Evolutionary conservation across 2,329 filamentous ascomycete species (phyloP), one percentile per base, ranked within the genome.

Genomic region (Xylaria sp.): DNA sequence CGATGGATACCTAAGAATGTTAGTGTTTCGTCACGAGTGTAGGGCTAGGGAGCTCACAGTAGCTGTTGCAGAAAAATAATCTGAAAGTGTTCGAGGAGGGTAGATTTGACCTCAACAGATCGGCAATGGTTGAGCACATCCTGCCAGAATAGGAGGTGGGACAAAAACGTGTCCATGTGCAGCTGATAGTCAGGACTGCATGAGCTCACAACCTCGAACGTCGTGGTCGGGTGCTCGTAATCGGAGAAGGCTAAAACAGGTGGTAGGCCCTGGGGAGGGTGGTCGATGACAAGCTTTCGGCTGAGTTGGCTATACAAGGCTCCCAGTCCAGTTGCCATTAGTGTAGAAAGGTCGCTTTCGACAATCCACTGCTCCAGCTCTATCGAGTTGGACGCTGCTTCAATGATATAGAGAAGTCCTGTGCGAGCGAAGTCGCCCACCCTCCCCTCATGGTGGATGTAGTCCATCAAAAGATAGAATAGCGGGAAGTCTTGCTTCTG

Each of bases 131-230:
- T 96, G 68, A 99, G 84, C 39, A 97, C 94, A 79, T 99, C 96
- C 81, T 99, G 96, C 96, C 96, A 99, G 77, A 99, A 99, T 6
- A 97, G 84, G 57, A 99, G 86, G 77, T 98, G 97, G 0, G 96
- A 97, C 48, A 99, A 85, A 76, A 99, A 99, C 0, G 94, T 97
- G 63, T 95, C 90, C 76, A 98, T 88, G 74, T 97, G 93, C n/a
- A 89, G 87, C 75, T 93, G 91, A 70, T 97, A 94, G 67, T 93
- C 89, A 0, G 87, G 83, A 2, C 91, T 90, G 77, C 91, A 90
- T 57, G 93, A 90, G 80, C 89, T 90, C 74, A 93, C 88, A 72
- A 94, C 87, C 75, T 93, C 88, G 74, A 89, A 86, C 72, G 89
- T 89, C 1, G 89, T 85, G n/a, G 85, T 83, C 39, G 90, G 90